A percentile compares a stretch with the other conserved stretches of the same genome.
Conservation (phyloP, 2,329 filamentous ascomycete genomes). For the Pyrenophora seminiperda region DNA sequence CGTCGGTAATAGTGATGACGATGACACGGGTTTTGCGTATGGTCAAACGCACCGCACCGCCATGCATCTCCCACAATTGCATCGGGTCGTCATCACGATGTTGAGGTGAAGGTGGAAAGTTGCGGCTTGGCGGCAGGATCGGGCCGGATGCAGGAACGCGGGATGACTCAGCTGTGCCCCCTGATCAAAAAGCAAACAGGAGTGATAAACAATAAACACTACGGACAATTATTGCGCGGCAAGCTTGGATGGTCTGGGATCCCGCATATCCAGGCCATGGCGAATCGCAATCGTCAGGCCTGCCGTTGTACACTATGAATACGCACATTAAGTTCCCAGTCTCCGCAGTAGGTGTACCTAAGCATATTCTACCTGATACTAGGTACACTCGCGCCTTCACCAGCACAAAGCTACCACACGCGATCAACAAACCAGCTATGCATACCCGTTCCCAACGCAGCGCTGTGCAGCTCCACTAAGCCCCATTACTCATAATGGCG, state of each 20-base stretch:
- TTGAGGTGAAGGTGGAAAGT: constrained; percentile 5
- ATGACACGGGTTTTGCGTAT: neutral
- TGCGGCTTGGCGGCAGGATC: constrained; percentile 2
- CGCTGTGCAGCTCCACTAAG: constrained; percentile 16
- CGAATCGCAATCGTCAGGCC: too few species aligned
- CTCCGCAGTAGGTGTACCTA: too few species aligned
- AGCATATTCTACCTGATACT: too few species aligned
- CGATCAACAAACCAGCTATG: constrained; percentile 6
- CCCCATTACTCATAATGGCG: neutral
- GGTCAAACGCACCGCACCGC: neutral
- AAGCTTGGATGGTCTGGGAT: too few species aligned
- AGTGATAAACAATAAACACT: neutral
- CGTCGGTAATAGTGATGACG: neutral
- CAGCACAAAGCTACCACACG: constrained; percentile 1
- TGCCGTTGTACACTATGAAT: too few species aligned
- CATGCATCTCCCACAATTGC: too few species aligned
- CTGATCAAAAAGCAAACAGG: neutral
- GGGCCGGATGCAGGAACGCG: constrained; percentile 15
- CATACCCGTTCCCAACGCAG: constrained; percentile 18
- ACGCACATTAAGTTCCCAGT: too few species aligned
- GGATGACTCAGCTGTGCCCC: constrained; percentile 6
- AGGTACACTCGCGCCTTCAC: neutral
- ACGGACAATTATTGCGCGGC: neutral
- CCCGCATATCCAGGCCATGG: too few species aligned
- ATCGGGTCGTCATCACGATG: too few species aligned